Evolutionary conservation across 805 yeast genomes (phyloP).

Genomic region (Isabelozyma heimii): DNA sequence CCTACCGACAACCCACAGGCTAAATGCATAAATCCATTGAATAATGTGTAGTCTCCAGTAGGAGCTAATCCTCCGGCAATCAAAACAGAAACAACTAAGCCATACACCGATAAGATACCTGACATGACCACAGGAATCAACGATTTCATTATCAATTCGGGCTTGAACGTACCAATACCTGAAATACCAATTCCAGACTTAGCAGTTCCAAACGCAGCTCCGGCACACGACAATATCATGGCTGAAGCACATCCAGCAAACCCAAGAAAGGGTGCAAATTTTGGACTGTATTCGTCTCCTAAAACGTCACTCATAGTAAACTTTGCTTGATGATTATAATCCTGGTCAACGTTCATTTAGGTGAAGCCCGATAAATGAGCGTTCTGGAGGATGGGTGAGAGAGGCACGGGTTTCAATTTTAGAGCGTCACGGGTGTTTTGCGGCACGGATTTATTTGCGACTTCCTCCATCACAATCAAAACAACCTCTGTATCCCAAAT

Average conservation of each 20-base stretch:
- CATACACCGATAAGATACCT: constrained; percentile 96
- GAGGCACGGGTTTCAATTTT: background rate
- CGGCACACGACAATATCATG: constrained; percentile 88
- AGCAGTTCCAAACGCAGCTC: constrained; percentile 98
- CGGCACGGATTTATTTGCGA: background rate
- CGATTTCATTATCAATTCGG: constrained; percentile 94
- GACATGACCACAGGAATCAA: constrained; percentile 97
- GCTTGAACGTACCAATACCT: constrained; percentile 97
- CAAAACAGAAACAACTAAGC: constrained; percentile 92
- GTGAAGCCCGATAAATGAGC: background rate
- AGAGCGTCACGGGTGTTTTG: background rate
- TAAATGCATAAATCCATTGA: constrained; percentile 97
- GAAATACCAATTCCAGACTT: constrained; percentile 97
- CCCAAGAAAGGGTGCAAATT: constrained; percentile 95
- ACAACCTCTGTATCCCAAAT: background rate
- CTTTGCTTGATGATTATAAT: background rate
- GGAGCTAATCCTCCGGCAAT: constrained; percentile 91
- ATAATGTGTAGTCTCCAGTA: constrained; percentile 72
- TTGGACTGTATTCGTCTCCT: constrained; percentile 72
- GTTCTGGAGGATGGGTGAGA: background rate
- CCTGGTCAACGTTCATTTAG: background rate
- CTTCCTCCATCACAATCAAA: background rate
- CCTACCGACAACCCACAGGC: constrained; percentile 97
- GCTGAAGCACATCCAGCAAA: constrained; percentile 97
- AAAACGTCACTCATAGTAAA: constrained; percentile 11